Percentiles rank a stretch among this genome's conserved stretches.
These are phyloP conservation scores for Chrysanthemum lavandulifolium DNA, from an alignment of 129 eudicot species.

Conservation along the genomic window DNA sequence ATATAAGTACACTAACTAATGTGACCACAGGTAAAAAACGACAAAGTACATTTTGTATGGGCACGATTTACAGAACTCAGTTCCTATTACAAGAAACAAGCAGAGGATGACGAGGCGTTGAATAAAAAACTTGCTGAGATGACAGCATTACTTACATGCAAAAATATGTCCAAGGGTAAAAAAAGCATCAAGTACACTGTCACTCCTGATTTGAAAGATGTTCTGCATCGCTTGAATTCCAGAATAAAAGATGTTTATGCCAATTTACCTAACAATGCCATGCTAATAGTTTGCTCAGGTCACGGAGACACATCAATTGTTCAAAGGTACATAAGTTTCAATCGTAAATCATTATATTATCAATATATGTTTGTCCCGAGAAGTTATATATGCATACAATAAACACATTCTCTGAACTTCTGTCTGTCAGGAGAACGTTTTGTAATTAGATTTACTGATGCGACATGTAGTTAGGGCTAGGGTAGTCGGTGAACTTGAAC, in stretches of 20 bases:
- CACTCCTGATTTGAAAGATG: slow-evolving; percentile 60
- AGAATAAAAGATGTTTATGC: slow-evolving; percentile 54
- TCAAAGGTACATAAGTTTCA: slow-evolving; percentile 51
- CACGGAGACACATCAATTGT: slow-evolving; percentile 93
- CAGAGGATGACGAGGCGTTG: slow-evolving; percentile 61
- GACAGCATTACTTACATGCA: slow-evolving; percentile 78
- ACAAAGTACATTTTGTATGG: slow-evolving; percentile 86
- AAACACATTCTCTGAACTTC: too few relatives aligned
- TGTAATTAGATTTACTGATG: too few relatives aligned
- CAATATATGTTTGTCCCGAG: neutral
- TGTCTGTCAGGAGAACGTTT: too few relatives aligned
- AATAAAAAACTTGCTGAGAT: slow-evolving; percentile 76
- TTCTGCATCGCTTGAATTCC: slow-evolving; percentile 56
- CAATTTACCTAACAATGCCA: slow-evolving; percentile 68
- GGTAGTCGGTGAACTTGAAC: too few relatives aligned
- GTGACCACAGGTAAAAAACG: slow-evolving; percentile 60
- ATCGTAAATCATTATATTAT: neutral
- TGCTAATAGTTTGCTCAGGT: slow-evolving; percentile 91
- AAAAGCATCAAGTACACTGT: slow-evolving; percentile 51
- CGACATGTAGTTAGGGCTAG: too few relatives aligned
- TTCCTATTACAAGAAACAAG: slow-evolving; percentile 68
- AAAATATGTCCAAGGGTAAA: slow-evolving; percentile 39
- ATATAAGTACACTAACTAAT: slow-evolving; percentile 12
- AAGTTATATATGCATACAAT: too few relatives aligned
- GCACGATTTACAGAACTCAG: slow-evolving; percentile 74